phyloP scores from a whole-genome alignment of 129 eudicot species.

The Saussurea involucrata region DNA sequence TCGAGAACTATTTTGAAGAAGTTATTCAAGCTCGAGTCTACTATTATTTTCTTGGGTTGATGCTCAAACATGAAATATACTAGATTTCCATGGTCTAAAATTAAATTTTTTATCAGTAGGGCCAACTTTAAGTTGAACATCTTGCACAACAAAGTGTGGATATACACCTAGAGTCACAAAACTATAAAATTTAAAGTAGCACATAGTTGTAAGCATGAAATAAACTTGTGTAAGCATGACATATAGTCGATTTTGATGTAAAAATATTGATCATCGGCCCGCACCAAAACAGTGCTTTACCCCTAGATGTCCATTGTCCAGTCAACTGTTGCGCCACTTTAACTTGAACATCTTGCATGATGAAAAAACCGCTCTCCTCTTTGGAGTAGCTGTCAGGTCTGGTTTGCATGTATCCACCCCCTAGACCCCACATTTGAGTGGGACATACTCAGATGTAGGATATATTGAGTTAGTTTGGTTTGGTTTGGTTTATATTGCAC shows the following conservation, averaged over 20 bases:
- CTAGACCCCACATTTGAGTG: not conserved
- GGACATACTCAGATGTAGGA: not conserved
- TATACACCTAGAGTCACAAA: not conserved
- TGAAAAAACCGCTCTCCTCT: not conserved
- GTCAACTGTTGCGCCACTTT: too few relatives aligned
- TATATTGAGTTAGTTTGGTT: not conserved
- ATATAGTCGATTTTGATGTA: not conserved
- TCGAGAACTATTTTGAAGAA: not conserved
- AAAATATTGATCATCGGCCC: not conserved
- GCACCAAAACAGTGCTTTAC: too few relatives aligned
- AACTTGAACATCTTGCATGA: not conserved
- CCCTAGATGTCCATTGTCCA: too few relatives aligned
- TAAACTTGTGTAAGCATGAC: not conserved
- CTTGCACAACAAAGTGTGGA: not conserved
- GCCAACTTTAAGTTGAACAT: not conserved
- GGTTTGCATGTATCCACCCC: not conserved
- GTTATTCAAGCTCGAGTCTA: not conserved
- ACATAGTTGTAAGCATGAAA: not conserved
- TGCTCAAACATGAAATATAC: not conserved
- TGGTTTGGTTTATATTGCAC: too few relatives aligned
- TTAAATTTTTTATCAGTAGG: not conserved
- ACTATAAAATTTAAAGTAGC: not conserved
- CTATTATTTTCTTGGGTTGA: not conserved
- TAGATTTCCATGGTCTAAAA: not conserved
- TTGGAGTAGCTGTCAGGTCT: not conserved